Base-by-base conservation (phyloP, 164 flowering plant genomes). In the Vitis rotundifolia region DNA sequence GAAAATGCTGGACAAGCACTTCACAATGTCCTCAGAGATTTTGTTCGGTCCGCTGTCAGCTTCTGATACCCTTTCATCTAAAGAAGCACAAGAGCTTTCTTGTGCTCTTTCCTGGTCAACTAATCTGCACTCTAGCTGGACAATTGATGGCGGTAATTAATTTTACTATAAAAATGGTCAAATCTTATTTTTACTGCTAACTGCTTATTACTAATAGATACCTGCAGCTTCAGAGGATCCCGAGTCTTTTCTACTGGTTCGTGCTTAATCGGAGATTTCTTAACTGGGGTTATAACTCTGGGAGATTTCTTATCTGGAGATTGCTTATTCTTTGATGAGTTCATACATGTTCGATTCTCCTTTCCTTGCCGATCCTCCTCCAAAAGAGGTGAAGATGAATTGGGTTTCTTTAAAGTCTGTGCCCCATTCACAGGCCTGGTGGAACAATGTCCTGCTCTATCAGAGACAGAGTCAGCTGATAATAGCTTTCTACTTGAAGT, bases 21-120 rank as follows among this genome's bases (percentile, higher is more conserved):
- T 82, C 76, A 87, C 57, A 29, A 83, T 66, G 47, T 89, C 86
- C 80, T 89, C 88, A 3, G 92, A 85, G n/a, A 81, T 61, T 67
- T 73, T 80, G 76, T 89, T 89, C 10, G 87, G 87, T 49, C 59
- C 18, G 54, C 75, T 73, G 18, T 82, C 80, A 22, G 37, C 68
- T 64, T 75, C 80, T 5, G 18, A 51, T 49, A 54, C 57, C 52
- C 57, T 74, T 63, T 78, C 86, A 70, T 72, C 80, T 28, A 79
- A 74, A 14, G 73, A 71, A 73, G 51, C 64, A 3, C 69, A 76
- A 12, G 78, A 80, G 70, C 74, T 79, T 63, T 86, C 83, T 26
- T 79, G 78, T 49, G 79, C 87, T 66, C 58, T 76, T 68, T 74
- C 85, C 26, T 72, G 78, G 44, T 85, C 88, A 28, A 59, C 77